These are phyloP conservation scores for Liriodendron chinense DNA, from an alignment of 164 flowering plant genomes.

Conservation along the genomic window DNA sequence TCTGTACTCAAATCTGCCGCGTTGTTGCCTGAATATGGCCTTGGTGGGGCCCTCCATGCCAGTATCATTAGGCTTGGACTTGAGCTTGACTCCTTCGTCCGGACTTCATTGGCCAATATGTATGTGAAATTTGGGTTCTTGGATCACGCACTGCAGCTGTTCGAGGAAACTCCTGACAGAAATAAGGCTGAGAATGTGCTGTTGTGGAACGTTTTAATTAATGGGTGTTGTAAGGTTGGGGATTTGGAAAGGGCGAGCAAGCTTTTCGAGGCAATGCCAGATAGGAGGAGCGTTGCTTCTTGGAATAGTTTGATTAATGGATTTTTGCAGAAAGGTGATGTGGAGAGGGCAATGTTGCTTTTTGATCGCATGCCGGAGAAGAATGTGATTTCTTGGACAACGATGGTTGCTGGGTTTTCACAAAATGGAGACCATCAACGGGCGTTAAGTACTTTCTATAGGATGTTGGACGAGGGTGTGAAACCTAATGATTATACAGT, in stretches of 20 bases:
- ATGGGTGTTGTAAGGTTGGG: slow-evolving; percentile 49
- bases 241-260: slow-evolving; percentile 30
- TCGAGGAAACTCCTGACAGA: slow-evolving; percentile 48
- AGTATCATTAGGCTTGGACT: slow-evolving; percentile 32
- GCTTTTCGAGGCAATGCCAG: slow-evolving; percentile 48
- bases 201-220: slow-evolving; percentile 61
- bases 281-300: slow-evolving; percentile 37
- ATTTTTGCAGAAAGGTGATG: slow-evolving; percentile 33
- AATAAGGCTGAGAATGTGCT: slow-evolving; percentile 28
- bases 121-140: slow-evolving; percentile 37
- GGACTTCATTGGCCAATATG: slow-evolving; percentile 50
- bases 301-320: slow-evolving; percentile 57
- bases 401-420: slow-evolving; percentile 39
- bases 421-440: slow-evolving; percentile 35
- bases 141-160: slow-evolving; percentile 34
- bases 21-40: slow-evolving; percentile 17
- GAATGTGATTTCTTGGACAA: slow-evolving; percentile 57
- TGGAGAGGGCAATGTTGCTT: slow-evolving; percentile 30
- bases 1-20: slow-evolving; percentile 41
- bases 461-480: slow-evolving; percentile 42
- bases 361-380: slow-evolving; percentile 41
- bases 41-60: slow-evolving; percentile 33
- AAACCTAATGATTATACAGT: slow-evolving; percentile 38
- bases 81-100: slow-evolving; percentile 42
- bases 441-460: slow-evolving; percentile 34